Evolutionary conservation across 805 yeast species (phyloP), one percentile per base, ranked within the genome.

Genomic region (Zygotorulaspora chibaensis): DNA sequence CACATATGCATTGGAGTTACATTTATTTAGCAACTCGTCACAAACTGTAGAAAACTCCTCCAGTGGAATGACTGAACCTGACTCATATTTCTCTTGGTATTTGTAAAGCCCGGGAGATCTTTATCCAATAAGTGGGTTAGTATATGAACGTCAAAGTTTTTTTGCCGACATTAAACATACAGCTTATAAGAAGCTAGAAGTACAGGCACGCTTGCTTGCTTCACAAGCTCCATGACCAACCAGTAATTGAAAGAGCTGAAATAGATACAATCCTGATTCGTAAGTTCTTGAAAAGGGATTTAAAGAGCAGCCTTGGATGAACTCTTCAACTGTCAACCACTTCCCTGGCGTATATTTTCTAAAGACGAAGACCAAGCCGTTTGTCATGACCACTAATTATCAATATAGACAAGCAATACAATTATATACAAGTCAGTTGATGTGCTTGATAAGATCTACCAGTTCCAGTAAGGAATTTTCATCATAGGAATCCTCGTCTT

Each of bases 1-100:
- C 3, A 83, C 59, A 52, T 80, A 82, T 0, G 82, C 79, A 59
- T 81, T 77, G 8, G 83, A 74, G 1, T 70, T 51, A 54, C 88
- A 83, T 2, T 61, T 56, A 5, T 61, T 62, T 7, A 71, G 47
- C 35, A 71, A 29, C 26, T 67, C 62, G 15, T 54, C 51, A 3
- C 68, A 54, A 2, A 72, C 58, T 15, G 55, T 57, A 5, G 54
- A 50, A 15, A 69, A 60, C 4, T 65, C 48, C 2, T 56, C 63
- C 1, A 40, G 23, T 3, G 72, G 65, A 8, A 62, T 31, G 2
- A 25, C 35, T 3, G 45, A 20, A 0, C 43, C 40, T 5, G 42
- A 31, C 16, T 57, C 54, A 38, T 59, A 55, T 10, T 52, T 47
- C 9, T 45, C 41, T 33, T 51, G 58, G 41, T 58, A 56, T 27